phyloP scores from a whole-genome alignment of 1,284 basidiomycete genomes.

The Ustilago cynodontis region DNA sequence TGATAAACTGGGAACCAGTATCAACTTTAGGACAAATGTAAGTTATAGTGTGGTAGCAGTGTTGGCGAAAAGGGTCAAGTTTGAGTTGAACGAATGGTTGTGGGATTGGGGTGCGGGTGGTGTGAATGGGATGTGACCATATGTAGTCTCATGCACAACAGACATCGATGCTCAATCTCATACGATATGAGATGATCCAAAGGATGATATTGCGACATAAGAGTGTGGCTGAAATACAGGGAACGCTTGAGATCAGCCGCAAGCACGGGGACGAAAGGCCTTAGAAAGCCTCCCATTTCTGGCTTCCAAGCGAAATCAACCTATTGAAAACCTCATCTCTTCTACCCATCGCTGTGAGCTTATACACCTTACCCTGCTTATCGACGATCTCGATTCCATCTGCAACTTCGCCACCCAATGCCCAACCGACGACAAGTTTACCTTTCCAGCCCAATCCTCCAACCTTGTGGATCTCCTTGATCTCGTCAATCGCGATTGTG shows the following conservation, averaged over 20 bases:
- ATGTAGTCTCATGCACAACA: neutral
- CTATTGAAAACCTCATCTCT: constrained; percentile 70
- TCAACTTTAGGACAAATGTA: constrained; percentile 53
- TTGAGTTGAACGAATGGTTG: constrained; percentile 56
- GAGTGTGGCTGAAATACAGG: neutral
- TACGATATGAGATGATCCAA: neutral
- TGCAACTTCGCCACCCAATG: constrained; percentile 53
- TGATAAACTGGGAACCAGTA: constrained; percentile 45
- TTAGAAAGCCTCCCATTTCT: constrained; percentile 56
- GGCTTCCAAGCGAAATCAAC: constrained; percentile 54
- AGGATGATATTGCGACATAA: neutral
- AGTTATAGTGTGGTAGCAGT: constrained; percentile 37
- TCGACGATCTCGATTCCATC: constrained; percentile 61
- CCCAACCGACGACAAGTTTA: constrained; percentile 66
- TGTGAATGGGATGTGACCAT: constrained; percentile 16
- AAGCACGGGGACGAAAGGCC: neutral
- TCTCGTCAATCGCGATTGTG: constrained; percentile 65
- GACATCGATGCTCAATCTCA: neutral
- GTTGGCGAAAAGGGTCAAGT: constrained; percentile 46
- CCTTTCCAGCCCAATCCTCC: constrained; percentile 70
- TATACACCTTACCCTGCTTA: constrained; percentile 52
- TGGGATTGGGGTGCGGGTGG: constrained; percentile 55
- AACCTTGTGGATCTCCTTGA: constrained; percentile 65
- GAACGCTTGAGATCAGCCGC: neutral
- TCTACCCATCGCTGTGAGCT: constrained; percentile 67